Evolutionary conservation across 108 stramenopile species (phyloP), one percentile per base, ranked within the genome.

Genomic region (Bacterosira constricta): DNA sequence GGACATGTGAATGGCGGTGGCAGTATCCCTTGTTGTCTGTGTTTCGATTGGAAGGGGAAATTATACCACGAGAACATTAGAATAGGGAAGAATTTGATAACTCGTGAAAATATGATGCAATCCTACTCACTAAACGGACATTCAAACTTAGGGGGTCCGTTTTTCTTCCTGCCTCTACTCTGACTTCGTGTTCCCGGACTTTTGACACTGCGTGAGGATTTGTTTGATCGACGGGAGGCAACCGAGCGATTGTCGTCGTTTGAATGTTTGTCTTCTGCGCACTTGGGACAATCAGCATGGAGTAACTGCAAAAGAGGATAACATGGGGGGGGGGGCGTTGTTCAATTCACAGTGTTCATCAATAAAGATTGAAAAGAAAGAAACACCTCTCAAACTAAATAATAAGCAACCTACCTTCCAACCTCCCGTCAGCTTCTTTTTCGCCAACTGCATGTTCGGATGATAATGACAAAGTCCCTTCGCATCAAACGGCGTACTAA

Each of bases 401-500:
- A 36, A 29, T n/a, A n/a, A 21, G n/a, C 32, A 18, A 25, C 71
- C 21, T 34, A 73, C 72, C 51, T 73, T 73, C 72, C 72, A 73
- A 3, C 72, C 72, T 46, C 72, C 72, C 41, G 61, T 73, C 1
- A 73, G 42, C 63, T 73, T 73, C 55, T 73, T 73, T 44, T 64
- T 73, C 26, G 63, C 72, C 55, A 73, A 46, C 29, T 63, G 61
- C 7, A 73, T 39, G 27, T 73, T 52, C 39, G 54, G 35, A 64
- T 73, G 72, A 64, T 64, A 46, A 64, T 73, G 72, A 36, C 72
- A 73, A 20, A 62, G 31, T 29, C 72, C 72, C 72, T 73, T 73
- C 9, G 52, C 36, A 57, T 73, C 72, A 57, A 73, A 73, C 7
- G 72, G 72, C 41, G 63, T 38, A 4, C 55, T 63, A 37, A 31